These are phyloP conservation scores for Candida frijolesensis DNA, from an alignment of 1,139 yeast species.

Conservation along the genomic window DNA sequence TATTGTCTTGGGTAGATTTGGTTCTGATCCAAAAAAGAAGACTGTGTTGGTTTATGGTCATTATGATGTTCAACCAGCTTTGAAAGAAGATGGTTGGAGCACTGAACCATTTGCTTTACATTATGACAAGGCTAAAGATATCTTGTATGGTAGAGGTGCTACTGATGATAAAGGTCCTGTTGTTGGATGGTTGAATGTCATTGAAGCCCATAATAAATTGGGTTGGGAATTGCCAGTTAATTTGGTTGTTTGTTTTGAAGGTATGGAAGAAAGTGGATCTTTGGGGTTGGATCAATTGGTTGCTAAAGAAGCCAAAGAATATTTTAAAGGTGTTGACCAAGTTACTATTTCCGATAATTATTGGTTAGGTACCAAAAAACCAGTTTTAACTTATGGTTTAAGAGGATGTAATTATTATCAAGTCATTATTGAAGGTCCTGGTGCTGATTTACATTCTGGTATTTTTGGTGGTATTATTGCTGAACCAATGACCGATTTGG, in stretches of 20 bases:
- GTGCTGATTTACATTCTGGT: conserved; percentile 97
- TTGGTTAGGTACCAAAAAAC: conserved; percentile 97
- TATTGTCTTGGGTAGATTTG: conserved; percentile 84
- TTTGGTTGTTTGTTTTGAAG: conserved; percentile 90
- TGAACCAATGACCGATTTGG: conserved; percentile 95
- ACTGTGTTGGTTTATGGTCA: conserved; percentile 93
- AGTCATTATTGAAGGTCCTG: conserved; percentile 81
- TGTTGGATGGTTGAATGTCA: conserved; percentile 91
- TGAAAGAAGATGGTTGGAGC: conserved; percentile 90
- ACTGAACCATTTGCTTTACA: conserved; percentile 84
- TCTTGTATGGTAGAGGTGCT: conserved; percentile 89
- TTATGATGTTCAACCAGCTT: conserved; percentile 98
- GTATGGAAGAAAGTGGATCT: conserved; percentile 99
- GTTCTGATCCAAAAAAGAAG: conserved; percentile 77
- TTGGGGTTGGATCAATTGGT: conserved; percentile 85
- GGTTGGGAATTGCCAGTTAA: conserved; percentile 92
- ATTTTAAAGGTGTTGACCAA: conserved; percentile 87
- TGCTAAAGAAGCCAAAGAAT: conserved; percentile 71
- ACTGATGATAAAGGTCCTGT: conserved; percentile 99
- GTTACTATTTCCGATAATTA: conserved; percentile 97
- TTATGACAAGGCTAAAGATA: conserved; percentile 56
- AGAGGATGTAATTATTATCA: conserved; percentile 97
- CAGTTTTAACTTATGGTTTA: conserved; percentile 94
- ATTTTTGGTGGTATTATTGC: conserved; percentile 96
- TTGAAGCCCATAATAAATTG: conserved; percentile 86